Percentiles rank a stretch among this genome's conserved stretches.
Evolutionary conservation across 352 stramenopile genomes (phyloP).

Genomic region (Elongisporangium undulatum): DNA sequence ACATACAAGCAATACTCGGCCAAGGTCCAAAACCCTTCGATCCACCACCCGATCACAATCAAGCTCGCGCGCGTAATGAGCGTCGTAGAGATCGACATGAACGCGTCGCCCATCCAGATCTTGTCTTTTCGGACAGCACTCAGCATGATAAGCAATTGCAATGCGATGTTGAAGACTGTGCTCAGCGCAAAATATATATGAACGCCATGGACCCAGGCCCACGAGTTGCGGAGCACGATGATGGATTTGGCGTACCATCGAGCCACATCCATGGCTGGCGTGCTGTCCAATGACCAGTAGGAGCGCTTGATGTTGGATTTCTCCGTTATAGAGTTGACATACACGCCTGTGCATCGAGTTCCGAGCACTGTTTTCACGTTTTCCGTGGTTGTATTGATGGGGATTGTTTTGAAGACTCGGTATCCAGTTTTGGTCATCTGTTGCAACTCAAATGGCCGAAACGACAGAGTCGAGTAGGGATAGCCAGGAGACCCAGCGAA

Average conservation of each 20-base stretch:
- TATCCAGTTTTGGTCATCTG: background rate
- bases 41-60: slow-evolving; percentile 28
- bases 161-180: slow-evolving; percentile 25
- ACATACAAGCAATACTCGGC: slow-evolving; percentile 22
- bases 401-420: background rate
- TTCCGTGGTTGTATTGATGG: background rate
- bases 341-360: slow-evolving; percentile 28
- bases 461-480: background rate
- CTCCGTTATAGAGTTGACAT: slow-evolving; percentile 24
- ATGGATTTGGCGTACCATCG: slow-evolving; percentile 21
- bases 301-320: slow-evolving; percentile 32
- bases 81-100: slow-evolving; percentile 33
- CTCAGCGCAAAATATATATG: slow-evolving; percentile 42
- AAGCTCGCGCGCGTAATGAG: slow-evolving; percentile 25
- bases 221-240: slow-evolving; percentile 29
- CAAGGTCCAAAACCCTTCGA: slow-evolving; percentile 45
- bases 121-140: slow-evolving; percentile 22
- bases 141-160: slow-evolving; percentile 34
- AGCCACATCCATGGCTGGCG: slow-evolving; percentile 11
- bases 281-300: slow-evolving; percentile 13
- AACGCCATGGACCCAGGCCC: slow-evolving; percentile 44
- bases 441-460: background rate
- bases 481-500: background rate
- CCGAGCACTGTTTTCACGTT: slow-evolving; percentile 19
- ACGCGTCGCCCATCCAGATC: slow-evolving; percentile 46